Evolutionary conservation across 2,329 filamentous ascomycete species (phyloP), one percentile per base, ranked within the genome.

Genomic region (Intubia oerlemansii): DNA sequence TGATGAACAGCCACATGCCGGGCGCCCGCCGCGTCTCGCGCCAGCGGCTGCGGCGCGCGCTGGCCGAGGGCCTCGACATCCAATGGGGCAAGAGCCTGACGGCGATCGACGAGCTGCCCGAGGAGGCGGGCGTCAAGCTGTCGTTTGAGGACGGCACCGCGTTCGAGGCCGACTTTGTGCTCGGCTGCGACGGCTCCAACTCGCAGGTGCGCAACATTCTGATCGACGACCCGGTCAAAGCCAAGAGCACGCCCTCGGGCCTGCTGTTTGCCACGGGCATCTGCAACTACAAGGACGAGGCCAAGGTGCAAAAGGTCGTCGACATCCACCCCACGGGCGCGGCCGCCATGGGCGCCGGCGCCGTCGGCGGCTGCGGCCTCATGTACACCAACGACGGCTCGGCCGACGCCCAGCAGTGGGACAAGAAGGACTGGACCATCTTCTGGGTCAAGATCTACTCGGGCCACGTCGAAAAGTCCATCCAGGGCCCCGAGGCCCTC

Each of bases 401-500:
- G 4, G 24, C 25, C 3, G 27, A 16, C 4, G 26, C 31, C 7
- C 7, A 16, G 39, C 48, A n/a, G n/a, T n/a, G n/a, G n/a, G n/a
- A n/a, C n/a, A n/a, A n/a, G n/a, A 26, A 28, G 11, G 31, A 35
- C 4, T 52, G 47, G 47, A 44, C 44, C n/a, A 42, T 39, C 1
- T 46, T 46, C 19, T 51, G 47, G 47, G 35, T 45, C 32, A 49
- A 48, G 34, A 40, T 52, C 29, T 52, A 47, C 47, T 36, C 35
- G 5, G 43, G 41, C 13, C 35, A 3, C 31, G 40, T 11, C 30
- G 34, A 28, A 10, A 15, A 19, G 10, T 13, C 22, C n/a, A n/a
- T n/a, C n/a, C n/a, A n/a, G 4, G 53, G 50, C 16, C 41, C 45
- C 25, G 46, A 48, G 12, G 53, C 52, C 5, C 44, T 52, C 11